Percentiles rank a stretch among this genome's conserved stretches.
phyloP scores from a whole-genome alignment of 75 land plant species.

The Picea glauca region DNA sequence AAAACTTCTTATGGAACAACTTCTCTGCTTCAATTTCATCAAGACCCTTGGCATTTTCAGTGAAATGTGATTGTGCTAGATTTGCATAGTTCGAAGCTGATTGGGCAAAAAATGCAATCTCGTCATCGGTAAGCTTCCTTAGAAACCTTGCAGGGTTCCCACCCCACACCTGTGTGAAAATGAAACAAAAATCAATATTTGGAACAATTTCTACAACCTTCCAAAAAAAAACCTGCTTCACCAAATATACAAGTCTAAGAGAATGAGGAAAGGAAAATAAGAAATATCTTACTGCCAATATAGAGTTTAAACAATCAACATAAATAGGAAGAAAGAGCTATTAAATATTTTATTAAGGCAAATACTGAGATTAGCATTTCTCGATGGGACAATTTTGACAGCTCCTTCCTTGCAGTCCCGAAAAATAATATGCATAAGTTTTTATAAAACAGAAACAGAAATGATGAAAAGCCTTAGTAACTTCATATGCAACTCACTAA shows the following conservation, averaged over 20 bases:
- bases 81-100: constrained; percentile 76
- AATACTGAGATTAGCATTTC: background rate
- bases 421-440: too few species aligned
- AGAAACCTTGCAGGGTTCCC: constrained; percentile 95
- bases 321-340: background rate
- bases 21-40: constrained; percentile 84
- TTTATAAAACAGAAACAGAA: too few species aligned
- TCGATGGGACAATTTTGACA: background rate
- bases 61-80: constrained; percentile 72
- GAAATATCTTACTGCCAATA: background rate
- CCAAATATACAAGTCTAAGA: background rate
- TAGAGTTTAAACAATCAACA: background rate
- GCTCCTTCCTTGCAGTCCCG: background rate
- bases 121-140: constrained; percentile 88
- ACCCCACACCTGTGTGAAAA: constrained; percentile 77
- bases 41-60: constrained; percentile 79
- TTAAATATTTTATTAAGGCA: background rate
- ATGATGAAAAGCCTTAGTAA: too few species aligned
- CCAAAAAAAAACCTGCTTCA: background rate
- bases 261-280: background rate
- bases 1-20: constrained; percentile 68
- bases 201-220: background rate
- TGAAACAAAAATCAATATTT: background rate
- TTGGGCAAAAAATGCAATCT: constrained; percentile 63
- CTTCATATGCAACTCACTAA: too few species aligned